These are phyloP conservation scores for Ustilago nuda DNA, from an alignment of 1,284 basidiomycete species.

Conservation along the genomic window DNA sequence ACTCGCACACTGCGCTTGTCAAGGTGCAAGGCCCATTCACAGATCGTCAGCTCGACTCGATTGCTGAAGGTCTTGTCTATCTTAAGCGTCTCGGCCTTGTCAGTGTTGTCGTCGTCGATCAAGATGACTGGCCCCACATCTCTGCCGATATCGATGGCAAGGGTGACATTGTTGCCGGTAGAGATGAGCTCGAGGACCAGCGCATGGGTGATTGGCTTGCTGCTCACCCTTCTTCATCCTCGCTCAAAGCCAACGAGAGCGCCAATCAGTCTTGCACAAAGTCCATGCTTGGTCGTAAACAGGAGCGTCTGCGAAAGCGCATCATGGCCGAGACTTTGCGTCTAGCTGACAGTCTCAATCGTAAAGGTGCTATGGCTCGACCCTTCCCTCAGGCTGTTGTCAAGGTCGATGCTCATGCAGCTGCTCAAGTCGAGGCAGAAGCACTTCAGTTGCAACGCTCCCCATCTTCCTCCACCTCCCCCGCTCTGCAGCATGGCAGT, in stretches of 20 bases:
- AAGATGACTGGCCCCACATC: constrained; percentile 78
- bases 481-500: constrained; percentile 31
- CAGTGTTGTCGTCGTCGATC: constrained; percentile 92
- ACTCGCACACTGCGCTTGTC: constrained; percentile 84
- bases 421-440: constrained; percentile 36
- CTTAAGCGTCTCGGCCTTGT: constrained; percentile 94
- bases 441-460: constrained; percentile 23
- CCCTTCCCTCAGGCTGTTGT: constrained; percentile 74
- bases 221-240: constrained; percentile 27
- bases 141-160: constrained; percentile 44
- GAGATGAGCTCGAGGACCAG: constrained; percentile 49
- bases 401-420: constrained; percentile 50
- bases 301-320: constrained; percentile 74
- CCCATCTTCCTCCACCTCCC: constrained; percentile 24
- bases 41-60: constrained; percentile 92
- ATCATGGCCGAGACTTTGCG: constrained; percentile 75
- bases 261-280: constrained; percentile 12
- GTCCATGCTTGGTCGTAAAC: constrained; percentile 35
- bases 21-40: constrained; percentile 97
- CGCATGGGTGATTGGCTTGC: constrained; percentile 59
- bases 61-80: constrained; percentile 91
- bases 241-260: constrained; percentile 30
- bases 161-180: constrained; percentile 40
- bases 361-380: constrained; percentile 84
- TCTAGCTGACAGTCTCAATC: constrained; percentile 84